These are phyloP conservation scores for Suillus luteus DNA, from an alignment of 768 basidiomycete species.

Conservation along the genomic window DNA sequence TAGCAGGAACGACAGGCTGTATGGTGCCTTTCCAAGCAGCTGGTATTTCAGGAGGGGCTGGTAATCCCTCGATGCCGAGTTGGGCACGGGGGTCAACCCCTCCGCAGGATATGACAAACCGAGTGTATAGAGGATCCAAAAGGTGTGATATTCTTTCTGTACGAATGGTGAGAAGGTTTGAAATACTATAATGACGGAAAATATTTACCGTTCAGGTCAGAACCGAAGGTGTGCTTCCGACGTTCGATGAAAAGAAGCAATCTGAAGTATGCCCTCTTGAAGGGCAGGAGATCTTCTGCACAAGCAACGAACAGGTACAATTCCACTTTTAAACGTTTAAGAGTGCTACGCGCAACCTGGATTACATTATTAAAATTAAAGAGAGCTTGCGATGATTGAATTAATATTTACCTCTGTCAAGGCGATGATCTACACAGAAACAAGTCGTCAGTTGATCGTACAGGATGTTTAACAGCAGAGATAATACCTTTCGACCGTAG, in stretches of 20 bases:
- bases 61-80: constrained; percentile 36
- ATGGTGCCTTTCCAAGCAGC: neutral
- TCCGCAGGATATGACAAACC: constrained; percentile 29
- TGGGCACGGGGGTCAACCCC: constrained; percentile 33
- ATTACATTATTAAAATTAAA: neutral
- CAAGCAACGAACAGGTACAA: constrained; percentile 51
- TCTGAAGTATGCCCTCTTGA: constrained; percentile 52
- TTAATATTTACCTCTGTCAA: constrained; percentile 50
- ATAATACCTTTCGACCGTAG: constrained; percentile 29
- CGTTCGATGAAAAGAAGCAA: constrained; percentile 45
- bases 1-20: constrained; percentile 10
- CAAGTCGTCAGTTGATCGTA: constrained; percentile 12
- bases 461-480: neutral
- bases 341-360: constrained; percentile 51
- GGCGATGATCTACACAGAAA: constrained; percentile 42
- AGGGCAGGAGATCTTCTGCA: constrained; percentile 37
- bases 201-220: constrained; percentile 29
- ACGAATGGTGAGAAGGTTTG: constrained; percentile 6
- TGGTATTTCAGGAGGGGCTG: constrained; percentile 18
- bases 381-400: neutral
- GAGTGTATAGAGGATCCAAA: constrained; percentile 34
- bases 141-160: constrained; percentile 35
- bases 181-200: neutral
- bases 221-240: constrained; percentile 29
- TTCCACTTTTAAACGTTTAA: constrained; percentile 42